These are phyloP conservation scores for Monosporozyma aerobia DNA, from an alignment of 805 yeast species.

Conservation along the genomic window DNA sequence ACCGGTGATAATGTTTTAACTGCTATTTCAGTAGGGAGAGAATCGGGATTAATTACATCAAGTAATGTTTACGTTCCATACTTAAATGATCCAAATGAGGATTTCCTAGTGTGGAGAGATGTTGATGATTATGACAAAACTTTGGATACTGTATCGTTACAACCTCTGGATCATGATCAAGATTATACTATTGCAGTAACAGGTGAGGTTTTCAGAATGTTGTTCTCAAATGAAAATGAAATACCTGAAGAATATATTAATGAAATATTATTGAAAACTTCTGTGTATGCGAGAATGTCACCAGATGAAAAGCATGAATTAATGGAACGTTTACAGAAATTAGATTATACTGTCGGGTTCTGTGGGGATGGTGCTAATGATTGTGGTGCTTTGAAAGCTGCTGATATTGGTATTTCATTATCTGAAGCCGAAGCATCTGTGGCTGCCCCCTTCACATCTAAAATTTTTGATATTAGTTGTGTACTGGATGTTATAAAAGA, in stretches of 20 bases:
- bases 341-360: constrained; percentile 91
- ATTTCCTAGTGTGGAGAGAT: constrained; percentile 53
- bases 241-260: constrained; percentile 36
- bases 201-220: constrained; percentile 80
- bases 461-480: constrained; percentile 84
- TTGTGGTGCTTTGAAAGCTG: constrained; percentile 96
- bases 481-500: constrained; percentile 85
- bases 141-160: constrained; percentile 57
- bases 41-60: constrained; percentile 56
- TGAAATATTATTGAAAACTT: constrained; percentile 57
- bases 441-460: constrained; percentile 96
- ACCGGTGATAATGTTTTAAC: constrained; percentile 95
- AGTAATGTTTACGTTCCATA: constrained; percentile 54
- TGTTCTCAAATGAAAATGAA: constrained; percentile 39
- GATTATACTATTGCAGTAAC: constrained; percentile 73
- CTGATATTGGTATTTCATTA: constrained; percentile 91
- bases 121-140: constrained; percentile 46
- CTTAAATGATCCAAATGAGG: constrained; percentile 32
- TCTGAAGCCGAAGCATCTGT: constrained; percentile 98
- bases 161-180: constrained; percentile 33
- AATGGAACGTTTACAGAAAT: constrained; percentile 71
- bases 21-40: constrained; percentile 86
- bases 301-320: constrained; percentile 98
- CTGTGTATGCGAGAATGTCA: constrained; percentile 92
- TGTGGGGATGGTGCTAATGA: constrained; percentile 99